Conservation (phyloP, 1,139 yeast genomes). For the Taphrina confusa region DNA sequence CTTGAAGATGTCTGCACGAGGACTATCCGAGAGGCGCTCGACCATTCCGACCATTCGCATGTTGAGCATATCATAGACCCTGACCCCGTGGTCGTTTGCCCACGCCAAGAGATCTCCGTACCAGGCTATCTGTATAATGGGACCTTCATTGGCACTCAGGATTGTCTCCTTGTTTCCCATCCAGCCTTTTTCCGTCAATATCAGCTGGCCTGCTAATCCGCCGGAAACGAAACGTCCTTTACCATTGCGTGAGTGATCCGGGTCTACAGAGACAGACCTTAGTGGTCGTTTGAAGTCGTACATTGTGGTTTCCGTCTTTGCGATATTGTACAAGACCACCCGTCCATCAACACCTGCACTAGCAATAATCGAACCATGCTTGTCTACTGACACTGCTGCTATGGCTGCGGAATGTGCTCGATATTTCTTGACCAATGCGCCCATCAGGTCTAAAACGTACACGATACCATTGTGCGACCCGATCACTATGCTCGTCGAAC, state of each 20-base stretch:
- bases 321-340: constrained; percentile 25
- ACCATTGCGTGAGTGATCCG: constrained; percentile 61
- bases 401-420: constrained; percentile 85
- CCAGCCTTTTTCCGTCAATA: constrained; percentile 80
- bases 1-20: constrained; percentile 80
- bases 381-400: constrained; percentile 60
- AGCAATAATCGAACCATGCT: constrained; percentile 31
- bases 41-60: constrained; percentile 45
- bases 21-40: constrained; percentile 60
- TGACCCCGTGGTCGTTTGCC: constrained; percentile 67
- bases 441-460: constrained; percentile 58
- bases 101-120: constrained; percentile 70
- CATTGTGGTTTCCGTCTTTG: constrained; percentile 18
- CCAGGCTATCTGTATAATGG: constrained; percentile 67
- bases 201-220: constrained; percentile 84
- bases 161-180: constrained; percentile 75
- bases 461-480: constrained; percentile 70
- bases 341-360: constrained; percentile 38
- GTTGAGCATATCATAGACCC: constrained; percentile 40
- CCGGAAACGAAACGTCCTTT: constrained; percentile 68
- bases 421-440: constrained; percentile 65
- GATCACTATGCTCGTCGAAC: constrained; percentile 54
- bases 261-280: constrained; percentile 79
- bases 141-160: constrained; percentile 65
- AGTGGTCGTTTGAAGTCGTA: constrained; percentile 86